Conservation (phyloP, 176 grass and related monocot genomes). For the Bolboschoenus planiculmis region DNA sequence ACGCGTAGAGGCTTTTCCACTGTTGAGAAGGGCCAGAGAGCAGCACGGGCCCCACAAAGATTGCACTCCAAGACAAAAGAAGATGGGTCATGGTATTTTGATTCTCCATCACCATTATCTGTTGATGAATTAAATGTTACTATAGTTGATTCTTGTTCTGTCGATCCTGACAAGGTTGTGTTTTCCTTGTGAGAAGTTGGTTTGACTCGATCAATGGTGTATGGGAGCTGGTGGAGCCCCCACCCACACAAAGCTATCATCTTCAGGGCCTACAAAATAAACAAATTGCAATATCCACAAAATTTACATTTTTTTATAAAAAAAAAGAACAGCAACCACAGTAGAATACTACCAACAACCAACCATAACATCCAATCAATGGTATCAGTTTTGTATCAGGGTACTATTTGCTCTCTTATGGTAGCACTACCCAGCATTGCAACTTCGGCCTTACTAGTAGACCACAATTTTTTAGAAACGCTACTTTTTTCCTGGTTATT, state of each 20-base stretch:
- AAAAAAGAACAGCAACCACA: not conserved
- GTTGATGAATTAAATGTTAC: constrained; percentile 44
- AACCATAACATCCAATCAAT: not conserved
- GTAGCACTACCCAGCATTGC: not conserved
- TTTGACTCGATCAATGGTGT: constrained; percentile 61
- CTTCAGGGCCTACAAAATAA: constrained; percentile 57
- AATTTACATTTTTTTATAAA: not conserved
- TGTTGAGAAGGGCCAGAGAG: constrained; percentile 73
- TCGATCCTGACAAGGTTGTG: constrained; percentile 31
- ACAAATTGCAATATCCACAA: constrained; percentile 1
- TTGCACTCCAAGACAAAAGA: constrained; percentile 87
- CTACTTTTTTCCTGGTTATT: not conserved
- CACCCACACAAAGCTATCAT: constrained; percentile 86
- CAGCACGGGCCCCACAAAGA: constrained; percentile 90
- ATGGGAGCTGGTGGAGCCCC: constrained; percentile 76
- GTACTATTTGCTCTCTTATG: not conserved
- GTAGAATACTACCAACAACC: not conserved
- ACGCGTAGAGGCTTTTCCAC: constrained; percentile 63
- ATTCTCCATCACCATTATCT: constrained; percentile 32
- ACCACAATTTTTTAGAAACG: not conserved
- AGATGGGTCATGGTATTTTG: constrained; percentile 48
- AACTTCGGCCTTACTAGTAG: not conserved
- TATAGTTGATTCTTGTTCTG: constrained; percentile 26
- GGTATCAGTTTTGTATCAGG: not conserved
- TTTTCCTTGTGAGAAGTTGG: constrained; percentile 32